These are phyloP conservation scores for Clitocybe nebularis DNA, from an alignment of 1,284 basidiomycete genomes.

Conservation along the genomic window DNA sequence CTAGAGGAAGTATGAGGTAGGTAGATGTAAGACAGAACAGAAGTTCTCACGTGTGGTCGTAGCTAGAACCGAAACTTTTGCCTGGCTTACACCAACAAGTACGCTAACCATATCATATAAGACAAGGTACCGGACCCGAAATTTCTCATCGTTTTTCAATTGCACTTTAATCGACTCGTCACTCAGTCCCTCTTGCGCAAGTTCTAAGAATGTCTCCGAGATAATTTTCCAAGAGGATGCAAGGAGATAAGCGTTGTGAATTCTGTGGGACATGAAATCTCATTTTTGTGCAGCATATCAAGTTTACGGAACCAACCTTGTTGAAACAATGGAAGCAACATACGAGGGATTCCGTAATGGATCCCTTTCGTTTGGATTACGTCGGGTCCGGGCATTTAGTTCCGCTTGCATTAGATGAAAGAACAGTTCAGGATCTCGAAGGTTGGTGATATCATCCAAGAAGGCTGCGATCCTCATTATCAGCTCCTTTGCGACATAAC, in stretches of 20 bases:
- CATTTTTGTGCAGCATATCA: constrained; percentile 1
- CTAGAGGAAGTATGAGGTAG: constrained; percentile 30
- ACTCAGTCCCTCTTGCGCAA: constrained; percentile 48
- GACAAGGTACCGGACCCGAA: constrained; percentile 59
- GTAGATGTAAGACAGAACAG: constrained; percentile 3
- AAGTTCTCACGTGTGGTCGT: constrained; percentile 54
- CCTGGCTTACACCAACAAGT: constrained; percentile 56
- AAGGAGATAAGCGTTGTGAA: constrained; percentile 75
- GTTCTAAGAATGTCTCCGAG: constrained; percentile 45
- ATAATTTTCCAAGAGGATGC: constrained; percentile 74
- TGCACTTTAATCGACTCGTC: constrained; percentile 48
- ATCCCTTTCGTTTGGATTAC: constrained; percentile 29
- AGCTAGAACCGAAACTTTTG: constrained; percentile 59
- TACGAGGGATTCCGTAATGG: constrained; percentile 39
- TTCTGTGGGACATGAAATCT: constrained; percentile 33
- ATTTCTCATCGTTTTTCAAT: constrained; percentile 42
- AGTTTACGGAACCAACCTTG: constrained; percentile 40
- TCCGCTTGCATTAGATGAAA: constrained; percentile 49
- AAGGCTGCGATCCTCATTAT: constrained; percentile 37
- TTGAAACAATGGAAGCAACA: constrained; percentile 53
- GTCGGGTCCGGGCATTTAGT: constrained; percentile 44
- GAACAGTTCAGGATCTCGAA: constrained; percentile 63
- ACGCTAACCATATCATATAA: constrained; percentile 58
- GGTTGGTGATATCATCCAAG: constrained; percentile 60
- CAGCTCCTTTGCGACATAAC: background rate